Evolutionary conservation across 2,329 filamentous ascomycete genomes (phyloP).

Genomic region (Penicillium glabrum): DNA sequence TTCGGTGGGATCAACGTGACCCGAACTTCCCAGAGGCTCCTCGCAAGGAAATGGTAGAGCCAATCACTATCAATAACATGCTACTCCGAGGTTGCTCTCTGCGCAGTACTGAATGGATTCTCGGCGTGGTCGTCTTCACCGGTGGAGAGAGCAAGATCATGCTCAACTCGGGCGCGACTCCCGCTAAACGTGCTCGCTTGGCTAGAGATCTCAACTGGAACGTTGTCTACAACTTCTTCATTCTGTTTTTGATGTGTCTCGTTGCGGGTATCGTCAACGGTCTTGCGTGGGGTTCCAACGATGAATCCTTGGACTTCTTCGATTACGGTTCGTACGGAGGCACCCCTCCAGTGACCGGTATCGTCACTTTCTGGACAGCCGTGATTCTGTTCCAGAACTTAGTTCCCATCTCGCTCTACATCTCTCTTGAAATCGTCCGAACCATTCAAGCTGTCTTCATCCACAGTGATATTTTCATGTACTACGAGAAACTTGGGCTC

Average conservation of each 20-base stretch:
- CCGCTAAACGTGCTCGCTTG: slow-evolving; percentile 88
- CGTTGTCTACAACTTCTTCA: slow-evolving; percentile 91
- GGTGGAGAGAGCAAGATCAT: slow-evolving; percentile 98
- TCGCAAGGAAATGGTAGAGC: slow-evolving; percentile 79
- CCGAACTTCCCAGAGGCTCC: slow-evolving; percentile 61
- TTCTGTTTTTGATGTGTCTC: slow-evolving; percentile 87
- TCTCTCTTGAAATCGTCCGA: slow-evolving; percentile 92
- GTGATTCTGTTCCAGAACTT: slow-evolving; percentile 97
- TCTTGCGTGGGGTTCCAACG: slow-evolving; percentile 70
- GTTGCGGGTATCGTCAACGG: slow-evolving; percentile 83
- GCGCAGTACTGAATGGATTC: slow-evolving; percentile 92
- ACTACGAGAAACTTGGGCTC: slow-evolving; percentile 90
- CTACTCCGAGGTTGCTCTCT: slow-evolving; percentile 90
- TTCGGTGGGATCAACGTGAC: slow-evolving; percentile 79
- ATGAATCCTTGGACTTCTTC: slow-evolving; percentile 77
- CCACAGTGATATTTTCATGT: slow-evolving; percentile 94
- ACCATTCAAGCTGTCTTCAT: slow-evolving; percentile 95
- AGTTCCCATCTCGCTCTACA: slow-evolving; percentile 97
- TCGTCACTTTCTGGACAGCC: slow-evolving; percentile 95
- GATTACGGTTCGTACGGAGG: slow-evolving; percentile 82
- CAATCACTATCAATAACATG: slow-evolving; percentile 92
- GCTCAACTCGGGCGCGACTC: slow-evolving; percentile 95
- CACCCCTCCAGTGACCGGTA: slow-evolving; percentile 74
- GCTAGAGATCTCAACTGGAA: slow-evolving; percentile 95
- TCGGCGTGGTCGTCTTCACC: slow-evolving; percentile 91